Conservation (phyloP, 192 early-diverging fungal species). For the Linnemannia exigua region DNA sequence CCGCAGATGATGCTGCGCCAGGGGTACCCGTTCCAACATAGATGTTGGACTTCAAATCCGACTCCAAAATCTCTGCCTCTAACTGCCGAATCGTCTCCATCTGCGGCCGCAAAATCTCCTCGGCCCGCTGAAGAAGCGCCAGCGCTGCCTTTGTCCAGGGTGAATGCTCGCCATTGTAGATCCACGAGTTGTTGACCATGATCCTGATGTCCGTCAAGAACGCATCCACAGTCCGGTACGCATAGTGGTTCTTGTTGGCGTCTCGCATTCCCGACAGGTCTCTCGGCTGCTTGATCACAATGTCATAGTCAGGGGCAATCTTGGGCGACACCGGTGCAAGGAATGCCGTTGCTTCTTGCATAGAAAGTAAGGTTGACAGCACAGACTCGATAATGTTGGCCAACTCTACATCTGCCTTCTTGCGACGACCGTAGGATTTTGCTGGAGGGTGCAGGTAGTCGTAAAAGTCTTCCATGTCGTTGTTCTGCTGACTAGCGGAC, state of each 20-base stretch:
- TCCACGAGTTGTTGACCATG: conserved; percentile 65
- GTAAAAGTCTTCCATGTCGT: conserved; percentile 45
- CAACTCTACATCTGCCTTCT: conserved; percentile 64
- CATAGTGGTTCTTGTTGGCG: conserved; percentile 59
- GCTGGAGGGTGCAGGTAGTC: conserved; percentile 61
- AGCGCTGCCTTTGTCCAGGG: conserved; percentile 62
- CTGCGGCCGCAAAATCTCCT: conserved; percentile 47
- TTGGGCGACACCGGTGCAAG: conserved; percentile 60
- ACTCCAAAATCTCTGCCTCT: conserved; percentile 48
- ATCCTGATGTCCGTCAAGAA: conserved; percentile 69
- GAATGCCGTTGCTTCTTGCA: conserved; percentile 64
- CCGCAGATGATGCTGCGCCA: background rate
- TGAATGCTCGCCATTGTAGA: conserved; percentile 67
- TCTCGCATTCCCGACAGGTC: conserved; percentile 69
- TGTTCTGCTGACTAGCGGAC: conserved; percentile 34
- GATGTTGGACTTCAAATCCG: conserved; percentile 43
- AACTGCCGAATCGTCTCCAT: conserved; percentile 42
- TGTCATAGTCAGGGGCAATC: conserved; percentile 67
- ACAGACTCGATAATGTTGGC: conserved; percentile 60
- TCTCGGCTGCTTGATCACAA: conserved; percentile 64
- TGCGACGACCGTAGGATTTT: conserved; percentile 63
- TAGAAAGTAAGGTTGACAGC: conserved; percentile 57
- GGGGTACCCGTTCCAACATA: conserved; percentile 11
- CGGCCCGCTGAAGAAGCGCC: conserved; percentile 52
- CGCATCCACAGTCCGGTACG: conserved; percentile 60